Evolutionary conservation across 345 rosid genomes (phyloP).

Genomic region (Bruguiera sexangula): DNA sequence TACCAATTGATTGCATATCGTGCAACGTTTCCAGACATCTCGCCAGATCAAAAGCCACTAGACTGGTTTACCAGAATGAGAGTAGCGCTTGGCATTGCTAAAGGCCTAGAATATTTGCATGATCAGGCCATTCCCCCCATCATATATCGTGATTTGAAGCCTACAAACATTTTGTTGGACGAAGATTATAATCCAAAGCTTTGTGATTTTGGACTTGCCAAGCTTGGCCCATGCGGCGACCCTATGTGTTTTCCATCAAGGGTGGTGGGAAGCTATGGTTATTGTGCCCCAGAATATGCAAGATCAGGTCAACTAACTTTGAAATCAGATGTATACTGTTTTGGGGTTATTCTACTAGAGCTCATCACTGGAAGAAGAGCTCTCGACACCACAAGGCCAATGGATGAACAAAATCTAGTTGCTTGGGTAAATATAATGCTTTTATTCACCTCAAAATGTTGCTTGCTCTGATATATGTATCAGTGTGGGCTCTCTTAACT

Average conservation of each 20-base stretch:
- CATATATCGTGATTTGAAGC: conserved; percentile 59
- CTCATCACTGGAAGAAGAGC: conserved; percentile 70
- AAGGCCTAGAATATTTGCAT: conserved; percentile 68
- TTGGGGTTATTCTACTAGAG: conserved; percentile 71
- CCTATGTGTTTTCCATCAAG: conserved; percentile 40
- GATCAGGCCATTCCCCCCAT: conserved; percentile 49
- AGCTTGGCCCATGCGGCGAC: conserved; percentile 43
- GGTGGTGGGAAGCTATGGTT: conserved; percentile 72
- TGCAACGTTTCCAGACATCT: conserved; percentile 28
- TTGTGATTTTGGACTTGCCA: conserved; percentile 61
- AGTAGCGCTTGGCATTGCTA: conserved; percentile 56
- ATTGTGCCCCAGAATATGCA: conserved; percentile 71
- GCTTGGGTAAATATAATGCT: conserved; percentile 53
- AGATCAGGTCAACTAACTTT: conserved; percentile 50
- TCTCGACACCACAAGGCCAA: conserved; percentile 61
- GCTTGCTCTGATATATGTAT: neutral
- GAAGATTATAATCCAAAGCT: conserved; percentile 45
- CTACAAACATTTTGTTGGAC: conserved; percentile 59
- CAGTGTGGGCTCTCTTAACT: neutral
- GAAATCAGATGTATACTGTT: conserved; percentile 43
- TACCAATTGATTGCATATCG: neutral
- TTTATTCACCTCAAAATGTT: neutral
- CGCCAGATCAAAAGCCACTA: conserved; percentile 32
- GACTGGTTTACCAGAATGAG: conserved; percentile 62
- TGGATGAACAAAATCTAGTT: conserved; percentile 67